These are phyloP conservation scores for Fusarium liriodendri DNA, from an alignment of 2,329 filamentous ascomycete genomes.

Conservation along the genomic window DNA sequence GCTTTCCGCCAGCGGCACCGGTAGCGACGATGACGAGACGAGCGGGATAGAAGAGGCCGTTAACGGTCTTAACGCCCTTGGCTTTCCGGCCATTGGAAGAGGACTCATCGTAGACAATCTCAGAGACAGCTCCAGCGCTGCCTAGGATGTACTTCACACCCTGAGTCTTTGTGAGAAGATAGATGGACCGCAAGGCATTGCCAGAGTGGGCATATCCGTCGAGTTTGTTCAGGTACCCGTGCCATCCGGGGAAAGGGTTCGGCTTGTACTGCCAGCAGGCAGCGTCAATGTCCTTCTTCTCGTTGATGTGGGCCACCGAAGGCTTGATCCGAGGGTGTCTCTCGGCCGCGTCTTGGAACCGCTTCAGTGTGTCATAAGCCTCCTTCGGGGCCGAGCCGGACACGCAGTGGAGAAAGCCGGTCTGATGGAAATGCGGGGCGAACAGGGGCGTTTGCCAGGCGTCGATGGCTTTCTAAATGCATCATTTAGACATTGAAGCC, in stretches of 20 bases:
- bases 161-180: slow-evolving; percentile 51
- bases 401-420: slow-evolving; percentile 58
- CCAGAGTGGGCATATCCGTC: slow-evolving; percentile 68
- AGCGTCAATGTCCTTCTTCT: slow-evolving; percentile 52
- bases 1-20: slow-evolving; percentile 59
- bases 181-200: slow-evolving; percentile 61
- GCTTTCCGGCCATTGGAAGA: neutral
- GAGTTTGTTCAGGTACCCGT: slow-evolving; percentile 68
- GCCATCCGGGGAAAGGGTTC: slow-evolving; percentile 61
- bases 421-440: slow-evolving; percentile 61
- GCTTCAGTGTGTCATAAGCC: slow-evolving; percentile 57
- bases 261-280: slow-evolving; percentile 61
- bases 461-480: slow-evolving; percentile 57
- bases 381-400: slow-evolving; percentile 60
- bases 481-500: neutral
- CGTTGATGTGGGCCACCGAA: slow-evolving; percentile 53
- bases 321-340: slow-evolving; percentile 53
- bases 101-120: slow-evolving; percentile 38
- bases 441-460: slow-evolving; percentile 65
- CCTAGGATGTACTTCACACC: slow-evolving; percentile 40
- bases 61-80: slow-evolving; percentile 25
- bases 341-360: slow-evolving; percentile 54
- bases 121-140: slow-evolving; percentile 43
- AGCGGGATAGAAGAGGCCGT: slow-evolving; percentile 34
- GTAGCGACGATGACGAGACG: slow-evolving; percentile 62